Conservation (phyloP, 2,329 filamentous ascomycete species). For the Neofusicoccum cordaticola region DNA sequence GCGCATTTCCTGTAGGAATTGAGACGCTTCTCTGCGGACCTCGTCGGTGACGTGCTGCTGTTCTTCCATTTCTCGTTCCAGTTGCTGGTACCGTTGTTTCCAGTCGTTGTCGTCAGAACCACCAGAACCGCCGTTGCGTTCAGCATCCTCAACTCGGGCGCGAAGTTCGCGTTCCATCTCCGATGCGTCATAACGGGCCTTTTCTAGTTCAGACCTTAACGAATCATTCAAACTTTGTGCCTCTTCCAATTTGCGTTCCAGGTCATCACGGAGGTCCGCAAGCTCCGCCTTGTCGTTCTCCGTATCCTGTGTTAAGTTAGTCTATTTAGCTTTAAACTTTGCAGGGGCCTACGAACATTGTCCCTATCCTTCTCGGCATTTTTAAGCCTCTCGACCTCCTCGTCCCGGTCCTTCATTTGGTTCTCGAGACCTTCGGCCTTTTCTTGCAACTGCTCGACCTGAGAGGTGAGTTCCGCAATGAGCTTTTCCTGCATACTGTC, state of each 20-base stretch:
- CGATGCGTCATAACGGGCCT: slow-evolving; percentile 66
- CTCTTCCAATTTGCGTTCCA: slow-evolving; percentile 72
- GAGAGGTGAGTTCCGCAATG: slow-evolving; percentile 75
- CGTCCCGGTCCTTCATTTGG: slow-evolving; percentile 66
- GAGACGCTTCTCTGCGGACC: slow-evolving; percentile 77
- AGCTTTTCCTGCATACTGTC: slow-evolving; percentile 45
- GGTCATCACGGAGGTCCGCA: slow-evolving; percentile 60
- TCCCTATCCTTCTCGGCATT: slow-evolving; percentile 57
- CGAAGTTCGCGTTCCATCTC: slow-evolving; percentile 61
- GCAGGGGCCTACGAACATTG: slow-evolving; percentile 33
- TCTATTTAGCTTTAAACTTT: not conserved
- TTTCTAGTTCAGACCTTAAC: slow-evolving; percentile 75
- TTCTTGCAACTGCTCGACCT: slow-evolving; percentile 70
- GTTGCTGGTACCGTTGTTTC: slow-evolving; percentile 38
- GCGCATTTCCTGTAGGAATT: slow-evolving; percentile 87
- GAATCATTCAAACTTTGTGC: slow-evolving; percentile 63
- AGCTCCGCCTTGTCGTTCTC: slow-evolving; percentile 69
- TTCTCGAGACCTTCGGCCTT: slow-evolving; percentile 72
- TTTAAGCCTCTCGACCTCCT: slow-evolving; percentile 61
- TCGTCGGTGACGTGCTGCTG: slow-evolving; percentile 84
- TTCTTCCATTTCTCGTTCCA: slow-evolving; percentile 64
- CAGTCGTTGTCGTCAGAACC: slow-evolving; percentile 30
- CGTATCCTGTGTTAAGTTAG: slow-evolving; percentile 37
- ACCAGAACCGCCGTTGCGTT: slow-evolving; percentile 24
- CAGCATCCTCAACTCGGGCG: slow-evolving; percentile 58